Conservation (phyloP, 768 basidiomycete species). For the Mycena amicta region DNA sequence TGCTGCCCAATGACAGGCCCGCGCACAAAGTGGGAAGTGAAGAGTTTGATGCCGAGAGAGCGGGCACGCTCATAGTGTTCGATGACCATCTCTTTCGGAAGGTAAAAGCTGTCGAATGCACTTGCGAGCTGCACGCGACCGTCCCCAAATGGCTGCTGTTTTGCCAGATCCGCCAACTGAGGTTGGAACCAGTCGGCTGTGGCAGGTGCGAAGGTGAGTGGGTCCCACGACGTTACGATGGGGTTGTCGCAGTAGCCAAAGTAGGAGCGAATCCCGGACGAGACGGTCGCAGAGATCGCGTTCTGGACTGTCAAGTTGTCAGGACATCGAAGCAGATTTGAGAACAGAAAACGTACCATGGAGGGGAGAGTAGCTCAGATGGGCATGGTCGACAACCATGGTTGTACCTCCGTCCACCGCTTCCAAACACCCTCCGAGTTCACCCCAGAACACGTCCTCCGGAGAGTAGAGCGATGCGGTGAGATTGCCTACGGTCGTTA, state of each 20-base stretch:
- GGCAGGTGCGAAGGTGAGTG: neutral
- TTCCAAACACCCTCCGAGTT: constrained; percentile 17
- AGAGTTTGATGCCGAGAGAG: constrained; percentile 8
- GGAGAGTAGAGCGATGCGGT: constrained; percentile 5
- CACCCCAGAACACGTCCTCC: constrained; percentile 19
- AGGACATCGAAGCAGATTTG: neutral
- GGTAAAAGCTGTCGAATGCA: constrained; percentile 9
- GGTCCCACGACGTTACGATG: constrained; percentile 6
- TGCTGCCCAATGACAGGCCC: constrained; percentile 7
- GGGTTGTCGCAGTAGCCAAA: constrained; percentile 11
- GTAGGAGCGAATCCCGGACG: constrained; percentile 18
- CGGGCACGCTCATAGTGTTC: constrained; percentile 2
- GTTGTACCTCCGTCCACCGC: constrained; percentile 15
- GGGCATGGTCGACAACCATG: constrained; percentile 20
- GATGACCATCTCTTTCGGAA: constrained; percentile 12
- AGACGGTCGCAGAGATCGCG: constrained; percentile 13
- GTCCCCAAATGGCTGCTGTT: constrained; percentile 16
- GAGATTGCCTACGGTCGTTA: neutral
- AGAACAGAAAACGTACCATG: constrained; percentile 6
- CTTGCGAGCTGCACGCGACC: constrained; percentile 19
- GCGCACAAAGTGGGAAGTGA: constrained; percentile 14
- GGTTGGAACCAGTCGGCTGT: constrained; percentile 4
- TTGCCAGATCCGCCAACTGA: constrained; percentile 16
- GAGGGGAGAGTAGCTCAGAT: constrained; percentile 13
- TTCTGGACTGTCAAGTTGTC: neutral